phyloP scores from a whole-genome alignment of 805 yeast species.

The Saccharomycopsis sp. region DNA sequence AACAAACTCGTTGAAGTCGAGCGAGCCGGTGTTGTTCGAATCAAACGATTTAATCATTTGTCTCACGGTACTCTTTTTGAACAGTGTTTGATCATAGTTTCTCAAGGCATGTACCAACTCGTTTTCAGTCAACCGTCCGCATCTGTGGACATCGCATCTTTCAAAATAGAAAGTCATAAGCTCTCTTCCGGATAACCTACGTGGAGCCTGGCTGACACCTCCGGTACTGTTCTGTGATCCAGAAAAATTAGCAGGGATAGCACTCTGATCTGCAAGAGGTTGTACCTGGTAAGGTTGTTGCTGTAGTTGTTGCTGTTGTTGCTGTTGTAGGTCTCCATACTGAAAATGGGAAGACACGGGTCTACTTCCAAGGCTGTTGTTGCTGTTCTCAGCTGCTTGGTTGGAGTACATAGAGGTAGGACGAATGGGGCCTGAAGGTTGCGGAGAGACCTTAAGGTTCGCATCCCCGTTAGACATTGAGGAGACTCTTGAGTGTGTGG shows the following conservation, averaged over 20 bases:
- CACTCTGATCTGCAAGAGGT: background rate
- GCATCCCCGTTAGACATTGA: background rate
- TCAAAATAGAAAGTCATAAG: slow-evolving; percentile 4
- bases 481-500: background rate
- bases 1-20: slow-evolving; percentile 15
- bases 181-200: background rate
- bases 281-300: slow-evolving; percentile 3
- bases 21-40: background rate
- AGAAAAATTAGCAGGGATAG: no score
- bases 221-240: background rate
- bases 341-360: background rate
- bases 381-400: background rate
- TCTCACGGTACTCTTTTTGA: slow-evolving; percentile 9
- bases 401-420: slow-evolving; percentile 1
- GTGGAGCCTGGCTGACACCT: background rate
- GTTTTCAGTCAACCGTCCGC: slow-evolving; percentile 7
- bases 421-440: background rate
- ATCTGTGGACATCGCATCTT: slow-evolving; percentile 5
- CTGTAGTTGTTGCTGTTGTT: slow-evolving; percentile 3
- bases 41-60: slow-evolving; percentile 16
- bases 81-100: slow-evolving; percentile 14
- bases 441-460: background rate
- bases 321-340: background rate
- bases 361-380: background rate
- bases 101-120: slow-evolving; percentile 12